A percentile compares a stretch with the other conserved stretches of the same genome.
Conservation (phyloP, 169 alveolate species). For the Blepharisma undulans region DNA sequence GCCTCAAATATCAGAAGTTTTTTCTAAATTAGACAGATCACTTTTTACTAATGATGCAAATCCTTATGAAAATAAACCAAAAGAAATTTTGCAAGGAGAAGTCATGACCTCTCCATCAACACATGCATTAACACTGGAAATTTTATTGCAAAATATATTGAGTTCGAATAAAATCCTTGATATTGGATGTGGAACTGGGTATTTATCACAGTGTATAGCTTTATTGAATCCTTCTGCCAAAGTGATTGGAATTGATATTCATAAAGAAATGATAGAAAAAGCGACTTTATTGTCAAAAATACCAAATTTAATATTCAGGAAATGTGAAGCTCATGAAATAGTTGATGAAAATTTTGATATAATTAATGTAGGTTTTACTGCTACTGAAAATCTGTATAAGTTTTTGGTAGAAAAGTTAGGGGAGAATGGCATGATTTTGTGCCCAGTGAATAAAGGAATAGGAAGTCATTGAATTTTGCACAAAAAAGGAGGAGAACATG, state of each 20-base stretch:
- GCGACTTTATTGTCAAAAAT: background rate
- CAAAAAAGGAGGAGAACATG: background rate
- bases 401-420: background rate
- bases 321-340: conserved; percentile 33
- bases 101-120: conserved; percentile 19
- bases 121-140: conserved; percentile 10
- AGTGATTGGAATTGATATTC: conserved; percentile 3
- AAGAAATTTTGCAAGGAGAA: background rate
- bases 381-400: background rate
- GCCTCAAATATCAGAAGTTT: background rate
- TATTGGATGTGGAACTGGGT: conserved; percentile 30
- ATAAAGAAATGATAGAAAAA: background rate
- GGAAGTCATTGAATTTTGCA: conserved; percentile 4
- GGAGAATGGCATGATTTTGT: background rate
- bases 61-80: conserved; percentile 26
- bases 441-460: conserved; percentile 1
- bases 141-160: background rate
- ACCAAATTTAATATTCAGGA: background rate
- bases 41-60: background rate
- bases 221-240: background rate
- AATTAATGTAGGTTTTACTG: conserved; percentile 21
- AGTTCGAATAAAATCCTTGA: conserved; percentile 5
- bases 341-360: conserved; percentile 9
- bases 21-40: background rate
- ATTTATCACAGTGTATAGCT: conserved; percentile 23